Percentiles rank a stretch among this genome's conserved stretches.
Conservation (phyloP, 352 stramenopile species). For the Pseudoperonospora humuli region DNA sequence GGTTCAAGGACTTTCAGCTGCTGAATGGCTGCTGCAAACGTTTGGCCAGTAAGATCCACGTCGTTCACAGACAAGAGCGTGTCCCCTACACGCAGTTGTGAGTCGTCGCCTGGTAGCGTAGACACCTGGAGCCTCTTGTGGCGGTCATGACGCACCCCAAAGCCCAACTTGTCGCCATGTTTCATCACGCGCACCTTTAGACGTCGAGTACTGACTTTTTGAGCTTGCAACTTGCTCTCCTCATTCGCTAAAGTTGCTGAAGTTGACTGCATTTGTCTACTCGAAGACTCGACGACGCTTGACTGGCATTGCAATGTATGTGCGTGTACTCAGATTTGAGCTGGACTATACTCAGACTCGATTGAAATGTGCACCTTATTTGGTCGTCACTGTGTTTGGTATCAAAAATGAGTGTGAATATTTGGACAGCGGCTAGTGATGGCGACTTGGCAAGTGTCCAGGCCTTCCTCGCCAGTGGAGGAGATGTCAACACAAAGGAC, state of each 20-base stretch:
- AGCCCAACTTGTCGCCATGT: constrained; percentile 48
- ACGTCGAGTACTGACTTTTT: constrained; percentile 5
- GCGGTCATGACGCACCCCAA: constrained; percentile 58
- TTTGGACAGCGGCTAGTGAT: constrained; percentile 59
- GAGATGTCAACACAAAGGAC: constrained; percentile 46
- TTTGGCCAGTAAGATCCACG: constrained; percentile 33
- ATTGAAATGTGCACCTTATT: too few species aligned
- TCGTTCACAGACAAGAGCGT: constrained; percentile 64
- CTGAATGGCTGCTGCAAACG: constrained; percentile 49
- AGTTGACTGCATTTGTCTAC: too few species aligned
- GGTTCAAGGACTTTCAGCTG: constrained; percentile 45
- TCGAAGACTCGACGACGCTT: too few species aligned
- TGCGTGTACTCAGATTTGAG: neutral
- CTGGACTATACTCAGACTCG: too few species aligned
- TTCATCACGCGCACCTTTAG: constrained; percentile 45
- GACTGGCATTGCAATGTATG: too few species aligned
- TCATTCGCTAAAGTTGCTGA: too few species aligned
- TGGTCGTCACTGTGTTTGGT: too few species aligned
- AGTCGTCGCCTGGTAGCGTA: constrained; percentile 35
- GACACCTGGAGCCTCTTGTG: constrained; percentile 50
- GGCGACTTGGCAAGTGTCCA: constrained; percentile 46
- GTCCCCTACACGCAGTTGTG: constrained; percentile 46
- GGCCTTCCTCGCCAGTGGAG: constrained; percentile 36
- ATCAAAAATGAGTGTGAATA: constrained; percentile 28
- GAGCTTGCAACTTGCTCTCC: too few species aligned